Base-by-base conservation (phyloP, 108 stramenopile species). In the Cylindrotheca closterium region DNA sequence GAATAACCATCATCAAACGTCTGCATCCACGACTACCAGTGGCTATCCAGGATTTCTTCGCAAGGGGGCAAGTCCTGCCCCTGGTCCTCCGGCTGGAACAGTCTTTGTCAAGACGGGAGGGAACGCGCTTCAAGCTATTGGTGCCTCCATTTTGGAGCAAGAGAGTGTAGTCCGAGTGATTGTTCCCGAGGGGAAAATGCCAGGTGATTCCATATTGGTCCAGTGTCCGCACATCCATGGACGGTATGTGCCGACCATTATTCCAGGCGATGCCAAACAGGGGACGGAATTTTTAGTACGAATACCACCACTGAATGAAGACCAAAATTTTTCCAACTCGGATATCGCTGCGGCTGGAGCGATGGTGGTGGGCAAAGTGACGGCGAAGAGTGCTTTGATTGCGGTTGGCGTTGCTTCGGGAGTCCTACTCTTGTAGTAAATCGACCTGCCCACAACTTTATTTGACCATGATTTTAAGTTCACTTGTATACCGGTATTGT, bases 81-180 rank as follows among this genome's bases (percentile, higher is more conserved):
- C n/a, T n/a, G n/a, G n/a, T n/a, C n/a, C n/a, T 19, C 42, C 55
- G 17, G 10, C 55, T 29, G 55, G 45, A 21, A 25, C 30, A 8
- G 46, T 67, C n/a, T 30, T 57, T 22, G 15, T 64, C 19, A 21
- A 47, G 28, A 64, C 63, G 22, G 63, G 63, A 4, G 63, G 63
- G 19, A 64, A 64, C 23, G 63, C 63, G 15, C 32, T 64, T 7
- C 50, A 53, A 24, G 63, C 63, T 8, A 47, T 64, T 23, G 27
- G 23, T 30, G 2, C 21, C 45, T 7, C 52, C 2, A 10, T 67
- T 3, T 19, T 57, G 4, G 65, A 57, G 34, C 55, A 67, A 15
- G 30, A 24, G 22, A 28, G n/a, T 4, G 4, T 53, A 3, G 34
- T 64, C 32, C 25, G 51, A 32, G 63, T 53, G 19, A 22, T 64